Conservation (phyloP, 257 asterid species). For the Galeopsis tetrahit region DNA sequence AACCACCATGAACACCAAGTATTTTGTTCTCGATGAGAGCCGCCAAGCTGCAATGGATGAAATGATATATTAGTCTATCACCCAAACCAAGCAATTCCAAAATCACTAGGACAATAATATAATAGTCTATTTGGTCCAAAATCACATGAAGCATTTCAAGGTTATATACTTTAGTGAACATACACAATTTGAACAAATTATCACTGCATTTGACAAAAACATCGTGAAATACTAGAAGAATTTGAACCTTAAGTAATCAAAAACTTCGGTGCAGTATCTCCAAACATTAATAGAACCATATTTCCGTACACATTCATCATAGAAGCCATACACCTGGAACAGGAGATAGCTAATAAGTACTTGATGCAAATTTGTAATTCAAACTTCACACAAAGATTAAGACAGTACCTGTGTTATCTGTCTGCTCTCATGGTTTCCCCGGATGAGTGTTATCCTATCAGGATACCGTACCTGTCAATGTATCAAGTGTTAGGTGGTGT, state of each 20-base stretch:
- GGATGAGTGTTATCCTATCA: slow-evolving; percentile 91
- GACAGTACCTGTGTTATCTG: slow-evolving; percentile 92
- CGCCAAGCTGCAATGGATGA: slow-evolving; percentile 69
- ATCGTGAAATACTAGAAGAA: slow-evolving; percentile 29
- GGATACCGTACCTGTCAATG: slow-evolving; percentile 88
- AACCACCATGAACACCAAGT: slow-evolving; percentile 97
- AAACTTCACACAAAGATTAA: slow-evolving; percentile 30
- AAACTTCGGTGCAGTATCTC: slow-evolving; percentile 98
- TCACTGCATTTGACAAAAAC: slow-evolving; percentile 23
- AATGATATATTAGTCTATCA: slow-evolving; percentile 26
- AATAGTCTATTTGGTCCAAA: too few species aligned
- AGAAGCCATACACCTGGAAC: slow-evolving; percentile 92
- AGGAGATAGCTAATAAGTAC: slow-evolving; percentile 30
- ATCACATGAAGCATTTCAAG: slow-evolving; percentile 1
- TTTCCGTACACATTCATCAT: slow-evolving; percentile 97
- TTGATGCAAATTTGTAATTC: slow-evolving; percentile 19
- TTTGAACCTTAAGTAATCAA: slow-evolving; percentile 88
- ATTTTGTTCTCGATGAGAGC: slow-evolving; percentile 94
- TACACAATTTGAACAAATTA: slow-evolving; percentile 19
- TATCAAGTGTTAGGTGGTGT: slow-evolving; percentile 29
- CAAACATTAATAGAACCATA: slow-evolving; percentile 94
- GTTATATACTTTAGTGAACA: slow-evolving; percentile 13
- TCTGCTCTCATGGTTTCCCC: slow-evolving; percentile 99
- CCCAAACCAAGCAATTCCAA: slow-evolving; percentile 21
- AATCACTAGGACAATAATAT: neutral